Percentiles rank a stretch among this genome's conserved stretches.
Conservation (phyloP, 2,329 filamentous ascomycete genomes). For the Cadophora malorum region DNA sequence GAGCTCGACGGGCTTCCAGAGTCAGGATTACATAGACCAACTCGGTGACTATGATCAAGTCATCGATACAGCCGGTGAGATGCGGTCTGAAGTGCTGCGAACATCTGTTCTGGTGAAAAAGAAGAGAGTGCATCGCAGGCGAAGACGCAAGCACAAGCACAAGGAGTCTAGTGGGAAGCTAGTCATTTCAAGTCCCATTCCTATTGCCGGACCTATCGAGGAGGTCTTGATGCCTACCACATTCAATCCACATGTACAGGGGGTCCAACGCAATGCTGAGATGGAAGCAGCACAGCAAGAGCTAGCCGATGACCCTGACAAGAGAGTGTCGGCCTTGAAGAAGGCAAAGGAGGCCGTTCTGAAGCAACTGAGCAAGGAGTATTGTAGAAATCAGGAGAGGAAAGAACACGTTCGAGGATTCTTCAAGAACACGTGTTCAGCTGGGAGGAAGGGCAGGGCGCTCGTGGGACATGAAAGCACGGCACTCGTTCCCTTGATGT, state of each 20-base stretch:
- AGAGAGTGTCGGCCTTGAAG: slow-evolving; percentile 60
- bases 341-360: slow-evolving; percentile 67
- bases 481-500: slow-evolving; percentile 65
- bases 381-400: slow-evolving; percentile 43
- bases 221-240: slow-evolving; percentile 60
- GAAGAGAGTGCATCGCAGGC: slow-evolving; percentile 46
- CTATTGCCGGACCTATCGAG: slow-evolving; percentile 34
- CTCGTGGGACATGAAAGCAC: slow-evolving; percentile 55
- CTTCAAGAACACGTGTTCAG: slow-evolving; percentile 40
- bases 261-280: slow-evolving; percentile 63
- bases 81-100: slow-evolving; percentile 21
- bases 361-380: slow-evolving; percentile 63
- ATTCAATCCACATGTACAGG: slow-evolving; percentile 59
- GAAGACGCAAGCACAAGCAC: slow-evolving; percentile 45
- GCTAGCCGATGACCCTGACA: slow-evolving; percentile 62
- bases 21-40: slow-evolving; percentile 37
- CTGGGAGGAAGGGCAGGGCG: slow-evolving; percentile 33
- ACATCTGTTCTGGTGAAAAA: slow-evolving; percentile 51
- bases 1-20: slow-evolving; percentile 36
- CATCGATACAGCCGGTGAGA: slow-evolving; percentile 34
- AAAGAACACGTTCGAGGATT: slow-evolving; percentile 37
- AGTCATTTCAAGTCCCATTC: slow-evolving; percentile 40
- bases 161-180: slow-evolving; percentile 36
- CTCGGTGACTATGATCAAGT: slow-evolving; percentile 38
- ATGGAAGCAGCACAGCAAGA: slow-evolving; percentile 61